These are phyloP conservation scores for Hyaloscypha hepaticicola DNA, from an alignment of 495 filamentous ascomycete species.

Conservation along the genomic window DNA sequence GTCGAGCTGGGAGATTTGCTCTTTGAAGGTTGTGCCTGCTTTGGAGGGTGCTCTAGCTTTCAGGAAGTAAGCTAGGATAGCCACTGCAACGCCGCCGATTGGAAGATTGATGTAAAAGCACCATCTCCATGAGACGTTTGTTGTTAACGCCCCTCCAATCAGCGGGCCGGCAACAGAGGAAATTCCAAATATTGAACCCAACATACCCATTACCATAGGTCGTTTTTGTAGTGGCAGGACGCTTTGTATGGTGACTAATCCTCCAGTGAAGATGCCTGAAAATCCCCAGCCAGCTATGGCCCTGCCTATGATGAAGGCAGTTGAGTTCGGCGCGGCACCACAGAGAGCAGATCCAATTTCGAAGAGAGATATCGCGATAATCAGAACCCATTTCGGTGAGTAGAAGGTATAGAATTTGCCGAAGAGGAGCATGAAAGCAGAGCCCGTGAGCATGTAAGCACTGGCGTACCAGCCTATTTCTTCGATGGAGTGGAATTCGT, in stretches of 20 bases:
- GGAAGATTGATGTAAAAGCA: slow-evolving; percentile 68
- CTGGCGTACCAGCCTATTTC: slow-evolving; percentile 57
- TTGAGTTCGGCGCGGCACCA: slow-evolving; percentile 34
- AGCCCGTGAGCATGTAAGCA: slow-evolving; percentile 49
- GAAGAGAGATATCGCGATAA: slow-evolving; percentile 38
- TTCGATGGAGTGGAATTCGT: slow-evolving; percentile 44
- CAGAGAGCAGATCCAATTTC: slow-evolving; percentile 52
- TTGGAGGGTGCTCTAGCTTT: background rate
- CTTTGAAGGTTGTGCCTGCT: background rate
- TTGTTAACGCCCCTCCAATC: slow-evolving; percentile 63
- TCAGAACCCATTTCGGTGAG: slow-evolving; percentile 41
- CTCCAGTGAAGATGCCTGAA: slow-evolving; percentile 41
- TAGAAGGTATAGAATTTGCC: slow-evolving; percentile 30
- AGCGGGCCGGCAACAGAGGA: slow-evolving; percentile 47
- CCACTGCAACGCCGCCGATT: slow-evolving; percentile 64
- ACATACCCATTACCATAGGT: slow-evolving; percentile 44
- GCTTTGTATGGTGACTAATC: slow-evolving; percentile 45
- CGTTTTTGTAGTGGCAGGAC: slow-evolving; percentile 42
- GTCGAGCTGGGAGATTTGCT: slow-evolving; percentile 7
- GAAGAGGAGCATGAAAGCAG: slow-evolving; percentile 44
- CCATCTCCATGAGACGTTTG: slow-evolving; percentile 59
- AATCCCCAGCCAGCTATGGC: slow-evolving; percentile 54
- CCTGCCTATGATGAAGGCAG: slow-evolving; percentile 48
- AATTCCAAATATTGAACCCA: slow-evolving; percentile 37
- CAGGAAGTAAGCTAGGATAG: background rate